phyloP scores from a whole-genome alignment of 129 eudicot species.

The Scalesia atractyloides region DNA sequence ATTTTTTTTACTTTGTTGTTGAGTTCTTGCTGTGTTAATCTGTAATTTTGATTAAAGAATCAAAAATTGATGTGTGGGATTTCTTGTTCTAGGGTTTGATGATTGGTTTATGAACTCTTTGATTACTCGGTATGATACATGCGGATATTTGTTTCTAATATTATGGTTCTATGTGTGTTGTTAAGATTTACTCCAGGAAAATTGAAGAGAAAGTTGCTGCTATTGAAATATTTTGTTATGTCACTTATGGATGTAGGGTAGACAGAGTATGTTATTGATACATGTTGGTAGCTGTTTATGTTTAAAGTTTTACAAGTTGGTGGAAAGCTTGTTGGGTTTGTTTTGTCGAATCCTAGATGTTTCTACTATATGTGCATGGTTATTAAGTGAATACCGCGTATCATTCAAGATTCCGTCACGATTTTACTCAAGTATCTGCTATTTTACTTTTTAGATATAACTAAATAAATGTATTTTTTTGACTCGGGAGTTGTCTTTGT shows the following conservation, averaged over 20 bases:
- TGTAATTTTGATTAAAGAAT: not conserved
- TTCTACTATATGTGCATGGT: not conserved
- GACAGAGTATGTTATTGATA: not conserved
- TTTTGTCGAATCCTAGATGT: not conserved
- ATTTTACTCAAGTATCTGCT: not conserved
- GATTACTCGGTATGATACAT: not conserved
- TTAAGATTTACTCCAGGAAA: not conserved
- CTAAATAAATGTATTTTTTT: not conserved
- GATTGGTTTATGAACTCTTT: not conserved
- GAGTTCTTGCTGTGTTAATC: slow-evolving; percentile 15
- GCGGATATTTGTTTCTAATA: not conserved
- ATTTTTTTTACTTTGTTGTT: slow-evolving; percentile 9
- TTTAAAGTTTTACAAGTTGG: not conserved
- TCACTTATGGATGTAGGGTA: no score
- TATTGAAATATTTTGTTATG: not conserved
- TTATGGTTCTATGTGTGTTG: not conserved
- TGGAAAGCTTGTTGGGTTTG: not conserved
- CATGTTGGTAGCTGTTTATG: not conserved
- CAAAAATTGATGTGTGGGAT: not conserved
- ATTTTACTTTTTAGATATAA: not conserved
- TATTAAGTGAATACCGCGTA: slow-evolving; percentile 10
- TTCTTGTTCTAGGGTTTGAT: slow-evolving; percentile 33
- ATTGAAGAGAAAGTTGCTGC: not conserved
- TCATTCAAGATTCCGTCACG: not conserved
- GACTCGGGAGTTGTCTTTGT: not conserved